phyloP scores from a whole-genome alignment of 2,329 filamentous ascomycete species.

The Paracamarosporium sp. region DNA sequence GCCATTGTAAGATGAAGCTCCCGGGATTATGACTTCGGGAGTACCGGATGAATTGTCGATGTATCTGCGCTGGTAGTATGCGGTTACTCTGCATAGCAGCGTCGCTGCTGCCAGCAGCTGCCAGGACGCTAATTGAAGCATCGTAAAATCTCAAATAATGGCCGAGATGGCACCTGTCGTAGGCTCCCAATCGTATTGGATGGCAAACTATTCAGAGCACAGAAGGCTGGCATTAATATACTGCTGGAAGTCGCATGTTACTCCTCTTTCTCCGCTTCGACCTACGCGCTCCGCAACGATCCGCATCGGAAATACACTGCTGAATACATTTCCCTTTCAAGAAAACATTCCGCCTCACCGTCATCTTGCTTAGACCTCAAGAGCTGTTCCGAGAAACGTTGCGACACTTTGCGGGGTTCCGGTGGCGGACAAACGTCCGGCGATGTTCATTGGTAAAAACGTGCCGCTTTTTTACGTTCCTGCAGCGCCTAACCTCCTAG shows the following conservation, averaged over 20 bases:
- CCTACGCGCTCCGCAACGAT: neutral
- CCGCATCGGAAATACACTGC: neutral
- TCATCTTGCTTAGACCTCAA: neutral
- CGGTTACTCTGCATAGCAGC: conserved; percentile 12
- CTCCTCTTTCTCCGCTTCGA: neutral
- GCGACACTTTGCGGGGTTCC: neutral
- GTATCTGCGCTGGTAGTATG: conserved; percentile 20
- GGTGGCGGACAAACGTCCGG: neutral
- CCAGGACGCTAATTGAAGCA: conserved; percentile 8
- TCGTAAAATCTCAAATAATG: conserved; percentile 2
- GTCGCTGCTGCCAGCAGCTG: conserved; percentile 9
- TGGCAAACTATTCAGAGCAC: neutral
- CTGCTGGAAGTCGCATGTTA: neutral
- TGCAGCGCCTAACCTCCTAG: neutral
- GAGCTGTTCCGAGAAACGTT: neutral
- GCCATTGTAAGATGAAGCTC: conserved; percentile 38
- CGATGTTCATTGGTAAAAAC: neutral
- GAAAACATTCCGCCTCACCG: neutral
- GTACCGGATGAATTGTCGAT: conserved; percentile 21
- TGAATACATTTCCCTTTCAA: neutral
- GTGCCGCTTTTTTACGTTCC: neutral
- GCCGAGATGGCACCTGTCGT: neutral
- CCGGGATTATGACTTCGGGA: conserved; percentile 22
- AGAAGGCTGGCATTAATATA: neutral
- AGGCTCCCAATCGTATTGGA: neutral